Base-by-base conservation (phyloP, 441 rosid genomes). In the Viola pubescens region DNA sequence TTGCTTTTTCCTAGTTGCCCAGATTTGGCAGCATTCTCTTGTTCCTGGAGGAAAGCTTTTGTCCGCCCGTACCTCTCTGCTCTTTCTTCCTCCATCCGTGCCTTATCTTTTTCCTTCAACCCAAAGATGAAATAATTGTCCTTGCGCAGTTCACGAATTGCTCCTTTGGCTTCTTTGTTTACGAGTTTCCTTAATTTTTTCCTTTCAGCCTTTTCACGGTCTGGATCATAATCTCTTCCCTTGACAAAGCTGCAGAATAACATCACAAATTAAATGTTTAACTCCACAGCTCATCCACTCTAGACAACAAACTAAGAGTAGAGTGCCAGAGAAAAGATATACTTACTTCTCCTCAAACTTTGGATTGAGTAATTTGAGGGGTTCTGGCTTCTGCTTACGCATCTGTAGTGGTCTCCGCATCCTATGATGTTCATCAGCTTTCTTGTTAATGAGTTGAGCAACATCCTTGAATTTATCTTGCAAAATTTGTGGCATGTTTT, bases 181-280 rank as follows among this genome's bases (percentile, higher is more conserved):
- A 85, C 16, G 0, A 63, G 76, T 62, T 71, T 89, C 79, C 78
- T 76, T 70, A 86, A 50, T 73, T 86, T 89, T 66, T 74, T 87
- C 14, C 49, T 52, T 59, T 92, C 97, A 0, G 79, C 88, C 52
- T 86, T 74, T 37, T 79, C 75, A 9, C 88, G 82, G 62, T 92
- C 98, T 56, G 94, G 98, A 69, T 89, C 97, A 16, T 89, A 87
- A 77, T 89, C 97, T 72, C 89, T 86, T 49, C 87, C 91, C 80
- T 77, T 84, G 13, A 70, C 86, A 73, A 75, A 92, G 83, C 97
- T 92, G 89, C 86, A 78, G 40, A 67, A 70, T 47, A 65, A 53
- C 34, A 63, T 40, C 43, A n/a, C n/a, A 52, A 8, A 3, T 66
- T 19, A 70, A 48, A 53, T 64, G 58, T 52, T 61, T 6, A 44